Conservation (phyloP, 2,329 filamentous ascomycete species). For the Iodosphaeria phyllophila region DNA sequence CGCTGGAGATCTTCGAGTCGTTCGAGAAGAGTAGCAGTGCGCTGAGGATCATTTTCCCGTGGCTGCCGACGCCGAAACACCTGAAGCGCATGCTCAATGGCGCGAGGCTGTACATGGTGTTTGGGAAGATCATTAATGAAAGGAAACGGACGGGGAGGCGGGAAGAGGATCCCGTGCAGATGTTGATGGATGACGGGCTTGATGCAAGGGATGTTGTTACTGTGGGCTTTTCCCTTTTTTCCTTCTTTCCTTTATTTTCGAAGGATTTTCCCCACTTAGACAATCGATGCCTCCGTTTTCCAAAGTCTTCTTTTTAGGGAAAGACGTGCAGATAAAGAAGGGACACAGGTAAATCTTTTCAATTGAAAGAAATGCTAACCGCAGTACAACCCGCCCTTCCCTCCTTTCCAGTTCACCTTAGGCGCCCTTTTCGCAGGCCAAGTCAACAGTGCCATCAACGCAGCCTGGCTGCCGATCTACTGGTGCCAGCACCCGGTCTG, state of each 20-base stretch:
- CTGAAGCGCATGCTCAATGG: slow-evolving; percentile 24
- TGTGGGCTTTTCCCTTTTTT: too few relatives aligned
- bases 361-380: too few relatives aligned
- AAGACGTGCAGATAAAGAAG: too few relatives aligned
- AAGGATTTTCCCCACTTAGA: too few relatives aligned
- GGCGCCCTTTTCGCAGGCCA: slow-evolving; percentile 35
- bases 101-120: slow-evolving; percentile 25
- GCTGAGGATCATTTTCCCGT: slow-evolving; percentile 30
- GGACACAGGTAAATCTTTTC: too few relatives aligned
- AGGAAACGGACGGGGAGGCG: slow-evolving; percentile 20
- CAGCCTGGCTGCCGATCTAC: slow-evolving; percentile 30
- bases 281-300: too few relatives aligned
- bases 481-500: slow-evolving; percentile 26
- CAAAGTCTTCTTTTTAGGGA: too few relatives aligned
- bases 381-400: slow-evolving; percentile 1
- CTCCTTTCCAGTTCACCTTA: slow-evolving; percentile 25
- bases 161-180: slow-evolving; percentile 31
- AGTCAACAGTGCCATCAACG: slow-evolving; percentile 36
- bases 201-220: slow-evolving; percentile 21
- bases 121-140: slow-evolving; percentile 26
- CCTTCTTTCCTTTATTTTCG: too few relatives aligned
- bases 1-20: slow-evolving; percentile 23
- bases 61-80: slow-evolving; percentile 24
- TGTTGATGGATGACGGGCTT: slow-evolving; percentile 31
- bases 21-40: slow-evolving; percentile 25